phyloP scores from a whole-genome alignment of 1,284 basidiomycete species.

The Sparassis latifolia region DNA sequence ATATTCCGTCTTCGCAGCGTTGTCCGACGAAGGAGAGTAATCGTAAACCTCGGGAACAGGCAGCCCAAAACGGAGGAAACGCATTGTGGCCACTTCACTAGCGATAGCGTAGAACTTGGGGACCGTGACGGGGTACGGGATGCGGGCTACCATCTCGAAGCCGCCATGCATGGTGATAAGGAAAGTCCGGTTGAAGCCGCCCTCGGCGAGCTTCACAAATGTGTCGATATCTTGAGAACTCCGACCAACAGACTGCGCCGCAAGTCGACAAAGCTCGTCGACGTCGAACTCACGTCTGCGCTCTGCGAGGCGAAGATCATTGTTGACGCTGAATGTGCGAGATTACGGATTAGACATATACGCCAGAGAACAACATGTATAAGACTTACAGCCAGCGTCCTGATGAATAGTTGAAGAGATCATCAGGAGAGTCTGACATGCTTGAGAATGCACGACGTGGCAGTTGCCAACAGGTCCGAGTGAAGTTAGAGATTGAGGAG shows the following conservation, averaged over 20 bases:
- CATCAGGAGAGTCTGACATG: conserved; percentile 22
- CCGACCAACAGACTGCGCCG: conserved; percentile 35
- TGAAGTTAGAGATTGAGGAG: background rate
- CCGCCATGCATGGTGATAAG: conserved; percentile 37
- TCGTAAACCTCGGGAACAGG: conserved; percentile 44
- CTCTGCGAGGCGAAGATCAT: conserved; percentile 38
- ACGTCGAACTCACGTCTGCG: conserved; percentile 35
- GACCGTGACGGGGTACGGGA: conserved; percentile 38
- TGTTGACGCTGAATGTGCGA: conserved; percentile 28
- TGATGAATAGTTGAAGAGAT: conserved; percentile 38
- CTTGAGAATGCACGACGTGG: conserved; percentile 29
- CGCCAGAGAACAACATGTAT: conserved; percentile 17
- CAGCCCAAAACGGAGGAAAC: conserved; percentile 39
- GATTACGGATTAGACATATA: conserved; percentile 25
- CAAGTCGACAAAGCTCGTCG: conserved; percentile 35
- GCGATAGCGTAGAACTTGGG: conserved; percentile 42
- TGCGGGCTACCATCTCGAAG: conserved; percentile 40
- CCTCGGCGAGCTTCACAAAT: conserved; percentile 36
- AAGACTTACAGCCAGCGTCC: conserved; percentile 38
- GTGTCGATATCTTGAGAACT: conserved; percentile 27
- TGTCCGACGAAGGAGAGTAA: conserved; percentile 42
- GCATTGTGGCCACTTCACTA: conserved; percentile 48
- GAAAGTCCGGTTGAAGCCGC: conserved; percentile 37
- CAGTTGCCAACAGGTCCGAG: conserved; percentile 6
- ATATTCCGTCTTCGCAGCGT: conserved; percentile 43